Evolutionary conservation across 2,329 filamentous ascomycete genomes (phyloP).

Genomic region (Sphaerulina musiva): DNA sequence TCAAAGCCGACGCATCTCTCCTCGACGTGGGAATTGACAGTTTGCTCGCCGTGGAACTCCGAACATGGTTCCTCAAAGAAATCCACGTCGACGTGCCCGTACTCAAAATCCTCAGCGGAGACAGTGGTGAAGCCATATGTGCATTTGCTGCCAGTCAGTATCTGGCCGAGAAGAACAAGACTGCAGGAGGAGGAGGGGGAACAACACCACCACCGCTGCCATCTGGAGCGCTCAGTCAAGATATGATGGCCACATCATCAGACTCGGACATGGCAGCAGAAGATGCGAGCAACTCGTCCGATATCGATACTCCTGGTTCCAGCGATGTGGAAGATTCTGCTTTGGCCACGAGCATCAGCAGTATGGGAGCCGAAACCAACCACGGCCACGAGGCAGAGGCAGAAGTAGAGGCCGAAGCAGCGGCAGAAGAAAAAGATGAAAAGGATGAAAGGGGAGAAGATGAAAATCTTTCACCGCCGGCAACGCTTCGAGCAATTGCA

Average conservation of each 20-base stretch:
- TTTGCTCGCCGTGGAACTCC: constrained; percentile 37
- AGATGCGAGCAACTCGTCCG: not conserved
- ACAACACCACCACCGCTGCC: not conserved
- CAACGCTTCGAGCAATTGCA: constrained; percentile 10
- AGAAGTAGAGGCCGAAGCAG: not conserved
- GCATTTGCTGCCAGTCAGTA: constrained; percentile 15
- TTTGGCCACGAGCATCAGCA: constrained; percentile 13
- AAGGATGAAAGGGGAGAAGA: not conserved
- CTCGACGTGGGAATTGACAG: constrained; percentile 37
- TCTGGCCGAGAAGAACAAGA: constrained; percentile 14
- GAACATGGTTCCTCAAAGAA: constrained; percentile 47
- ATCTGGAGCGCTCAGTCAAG: not conserved
- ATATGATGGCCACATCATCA: too few relatives aligned
- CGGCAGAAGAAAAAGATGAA: too few relatives aligned
- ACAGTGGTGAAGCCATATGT: constrained; percentile 13
- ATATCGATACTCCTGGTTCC: constrained; percentile 3
- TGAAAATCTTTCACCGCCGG: not conserved
- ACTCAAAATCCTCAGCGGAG: constrained; percentile 36
- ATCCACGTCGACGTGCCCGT: constrained; percentile 43
- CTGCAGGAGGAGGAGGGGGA: not conserved
- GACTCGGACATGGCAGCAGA: not conserved
- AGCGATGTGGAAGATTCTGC: constrained; percentile 8
- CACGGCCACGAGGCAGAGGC: constrained; percentile 1
- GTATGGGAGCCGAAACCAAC: not conserved
- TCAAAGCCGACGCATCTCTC: constrained; percentile 14